Evolutionary conservation across 2,329 filamentous ascomycete genomes (phyloP).

Genomic region (Cordyceps tenuipes): DNA sequence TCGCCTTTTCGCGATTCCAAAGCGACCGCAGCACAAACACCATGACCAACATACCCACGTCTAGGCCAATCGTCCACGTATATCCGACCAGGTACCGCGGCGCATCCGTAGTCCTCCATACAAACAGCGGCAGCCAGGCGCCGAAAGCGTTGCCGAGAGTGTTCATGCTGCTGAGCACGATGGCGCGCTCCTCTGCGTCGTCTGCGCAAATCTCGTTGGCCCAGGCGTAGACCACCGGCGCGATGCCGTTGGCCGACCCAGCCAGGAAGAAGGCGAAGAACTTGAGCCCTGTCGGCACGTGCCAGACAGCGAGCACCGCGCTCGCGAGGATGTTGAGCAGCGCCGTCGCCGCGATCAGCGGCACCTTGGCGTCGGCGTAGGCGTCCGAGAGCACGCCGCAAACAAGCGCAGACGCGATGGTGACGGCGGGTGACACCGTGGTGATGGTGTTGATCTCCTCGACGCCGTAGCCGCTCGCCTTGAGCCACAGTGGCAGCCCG

Average conservation of each 20-base stretch:
- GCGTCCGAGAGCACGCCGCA: slow-evolving; percentile 49
- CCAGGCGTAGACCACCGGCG: slow-evolving; percentile 33
- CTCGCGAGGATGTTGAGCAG: slow-evolving; percentile 17
- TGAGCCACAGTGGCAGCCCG: slow-evolving; percentile 26
- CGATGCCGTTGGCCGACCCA: slow-evolving; percentile 22
- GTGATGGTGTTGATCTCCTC: slow-evolving; percentile 43
- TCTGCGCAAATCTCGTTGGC: slow-evolving; percentile 37
- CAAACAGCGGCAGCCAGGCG: slow-evolving; percentile 32
- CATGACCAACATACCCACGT: slow-evolving; percentile 18
- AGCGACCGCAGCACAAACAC: slow-evolving; percentile 14
- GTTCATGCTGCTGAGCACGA: slow-evolving; percentile 42
- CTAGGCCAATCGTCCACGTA: slow-evolving; percentile 20
- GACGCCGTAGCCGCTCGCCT: slow-evolving; percentile 24
- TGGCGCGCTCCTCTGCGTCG: slow-evolving; percentile 38
- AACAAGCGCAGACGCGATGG: slow-evolving; percentile 39
- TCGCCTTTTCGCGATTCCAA: slow-evolving; percentile 5
- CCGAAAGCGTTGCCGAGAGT: slow-evolving; percentile 33
- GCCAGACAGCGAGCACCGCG: slow-evolving; percentile 25
- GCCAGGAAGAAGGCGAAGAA: slow-evolving; percentile 27
- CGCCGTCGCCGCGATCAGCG: slow-evolving; percentile 19
- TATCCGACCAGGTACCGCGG: slow-evolving; percentile 32
- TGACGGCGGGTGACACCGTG: slow-evolving; percentile 28
- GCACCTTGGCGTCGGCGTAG: slow-evolving; percentile 32
- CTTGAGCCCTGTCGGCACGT: slow-evolving; percentile 26
- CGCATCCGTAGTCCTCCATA: slow-evolving; percentile 27